Base-by-base conservation (phyloP, 2,329 filamentous ascomycete species). In the Colletotrichum godetiae region DNA sequence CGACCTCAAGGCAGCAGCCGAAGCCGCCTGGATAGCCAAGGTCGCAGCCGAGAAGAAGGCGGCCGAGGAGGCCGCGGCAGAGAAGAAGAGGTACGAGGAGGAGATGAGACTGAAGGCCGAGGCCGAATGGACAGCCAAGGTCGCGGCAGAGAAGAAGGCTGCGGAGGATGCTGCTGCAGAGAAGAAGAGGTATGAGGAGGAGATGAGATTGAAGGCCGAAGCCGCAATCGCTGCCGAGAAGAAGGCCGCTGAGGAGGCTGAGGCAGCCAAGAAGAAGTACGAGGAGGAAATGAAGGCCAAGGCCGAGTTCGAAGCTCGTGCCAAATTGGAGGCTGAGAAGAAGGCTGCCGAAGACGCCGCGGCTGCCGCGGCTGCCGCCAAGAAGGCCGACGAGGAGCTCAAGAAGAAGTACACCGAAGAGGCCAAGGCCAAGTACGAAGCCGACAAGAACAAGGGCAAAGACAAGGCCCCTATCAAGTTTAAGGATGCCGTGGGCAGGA, bases 401-500 rank as follows among this genome's bases (percentile, higher is more conserved):
- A 88, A 87, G 77, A 89, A 89, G 77, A 87, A 89, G 76, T 87
- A 88, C 0, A 86, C 91, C 66, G 88, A 90, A 63, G 87, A 87
- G 6, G 85, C 88, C n/a, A 88, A 86, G 75, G 86, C 87, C 60
- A 86, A 84, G 75, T 76, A 87, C 24, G 77, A 87, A 49, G 85
- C 86, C 49, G 86, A 87, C 65, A 83, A 84, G 22, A 86, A 87
- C 78, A 86, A 86, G 77, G 82, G 83, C 10, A 82, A 85, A 52
- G 86, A 87, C 74, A 93, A 94, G 81, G 87, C 91, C 56, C 94
- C 94, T 2, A 94, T 98, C 81, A 92, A 92, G 77, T 97, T 97
- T 85, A 97, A 97, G 83, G 95, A 98, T 80, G 95, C 95, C 0
- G 91, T 98, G 19, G 94, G 94, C 37, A 90, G 95, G 76, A 98